Base-by-base conservation (phyloP, 768 basidiomycete genomes). In the Xerocomellus chrysenteron region DNA sequence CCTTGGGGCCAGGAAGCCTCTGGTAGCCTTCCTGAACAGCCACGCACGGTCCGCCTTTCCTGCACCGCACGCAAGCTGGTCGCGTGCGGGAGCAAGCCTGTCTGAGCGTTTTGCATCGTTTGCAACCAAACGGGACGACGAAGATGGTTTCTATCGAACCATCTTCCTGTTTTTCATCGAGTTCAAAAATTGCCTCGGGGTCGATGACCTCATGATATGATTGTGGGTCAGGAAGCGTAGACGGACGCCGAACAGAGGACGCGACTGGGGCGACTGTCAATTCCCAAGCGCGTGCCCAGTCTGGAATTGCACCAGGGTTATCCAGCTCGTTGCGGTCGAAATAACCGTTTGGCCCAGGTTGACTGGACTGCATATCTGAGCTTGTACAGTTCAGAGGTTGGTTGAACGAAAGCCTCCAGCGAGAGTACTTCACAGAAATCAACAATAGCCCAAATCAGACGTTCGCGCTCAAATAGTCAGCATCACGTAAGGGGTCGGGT, bases 221-320 rank as follows among this genome's bases (percentile, higher is more conserved):
- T 4, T 42, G 2, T 19, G 58, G 61, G 35, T 59, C 52, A 2
- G 61, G 67, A 13, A 55, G 59, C 4, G 28, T 56, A n/a, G 59
- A 47, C 16, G 70, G 70, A 33, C 71, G 65, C 12, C 71, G 71
- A 28, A 73, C 67, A 1, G 65, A 48, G 28, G 58, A 45, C 12
- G 5, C n/a, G 30, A 66, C 63, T 37, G 47, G 40, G 3, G 48
- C 26, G 0, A 5, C 19, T 12, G 47, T 21, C 21, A 21, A 64
- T 51, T 54, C 64, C 66, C 71, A 73, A 19, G 52, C 52, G 47
- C 54, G 63, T 24, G 42, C 62, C 1, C 61, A 62, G 44, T 52
- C 55, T n/a, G 63, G 63, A 14, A 67, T 60, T 17, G 42, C 5
- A 13, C 33, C 2, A 26, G 37, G 11, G 4, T 14, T 28, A 36